Base-by-base conservation (phyloP, 192 early-diverging fungal genomes). In the Entomortierella lignicola region DNA sequence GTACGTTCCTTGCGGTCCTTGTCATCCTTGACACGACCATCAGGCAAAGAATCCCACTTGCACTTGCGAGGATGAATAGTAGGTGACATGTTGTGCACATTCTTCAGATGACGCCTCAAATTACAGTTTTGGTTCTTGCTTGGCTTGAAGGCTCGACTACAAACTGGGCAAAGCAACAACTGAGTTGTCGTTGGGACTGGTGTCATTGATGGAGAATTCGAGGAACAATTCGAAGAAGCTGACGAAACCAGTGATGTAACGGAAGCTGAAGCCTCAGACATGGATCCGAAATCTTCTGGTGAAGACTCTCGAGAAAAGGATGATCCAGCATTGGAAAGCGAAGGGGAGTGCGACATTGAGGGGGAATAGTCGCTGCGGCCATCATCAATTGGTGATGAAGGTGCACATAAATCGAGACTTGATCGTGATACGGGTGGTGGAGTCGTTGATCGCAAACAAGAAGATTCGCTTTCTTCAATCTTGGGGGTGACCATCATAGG, bases 51-150 rank as follows among this genome's bases (percentile, higher is more conserved):
- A 50, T 79, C 74, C 74, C 74, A 79, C 48, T 79, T 79, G 67
- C 74, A 79, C 41, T 79, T 79, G 39, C 74, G 66, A 5, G 74
- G 74, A 39, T 79, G 74, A 42, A 79, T 79, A 6, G 74, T 66
- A 1, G 74, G 74, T 5, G 66, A 69, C 74, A 79, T 79, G 56
- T 70, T 79, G 51, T 79, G 74, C 17, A 79, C 74, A 42, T 79
- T 79, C 62, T 79, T 79, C 31, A 79, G 39, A 25, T 79, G 74
- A 8, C 74, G 60, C 1, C 74, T 30, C 26, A 79, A 43, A 31
- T 79, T 79, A 17, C 74, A 79, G 50, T 79, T 79, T 47, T 79
- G 74, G 62, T 79, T 79, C 66, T 79, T 79, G 74, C 65, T 68
- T 18, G 74, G 74, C 56, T 79, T 79, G 62, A 79, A 79, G 26